Evolutionary conservation across 257 asterid species (phyloP), one percentile per base, ranked within the genome.

Genomic region (Thymus quinquecostatus): DNA sequence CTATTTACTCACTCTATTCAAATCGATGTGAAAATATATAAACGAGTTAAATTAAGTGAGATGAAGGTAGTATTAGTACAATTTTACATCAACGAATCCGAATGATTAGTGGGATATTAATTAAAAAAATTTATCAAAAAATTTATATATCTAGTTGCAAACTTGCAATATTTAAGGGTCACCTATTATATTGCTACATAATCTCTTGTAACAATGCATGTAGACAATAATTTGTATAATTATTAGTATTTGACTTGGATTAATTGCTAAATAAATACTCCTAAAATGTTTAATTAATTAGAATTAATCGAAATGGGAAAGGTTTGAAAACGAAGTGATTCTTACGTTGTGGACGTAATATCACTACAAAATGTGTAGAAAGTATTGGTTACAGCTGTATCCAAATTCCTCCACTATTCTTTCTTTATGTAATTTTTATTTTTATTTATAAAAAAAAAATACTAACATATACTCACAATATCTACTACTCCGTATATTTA

Each of bases 331-430:
- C 66, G 78, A 80, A 70, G 88, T 80, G 78, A 67, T 57, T 64
- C 79, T 73, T 78, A 78, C 13, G 61, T 51, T 68, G 64, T 45
- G 51, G 49, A 44, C 49, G 49, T 79, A 68, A 75, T 60, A 76
- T 69, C 68, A 38, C 70, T 63, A 72, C 8, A 63, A 5, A 63
- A 66, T 71, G 55, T 34, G 47, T 69, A 62, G 64, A 57, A 71
- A 60, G 67, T 69, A 81, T 77, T 86, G 89, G 77, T 75, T 82
- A 85, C 96, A 89, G 96, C 93, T 86, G 93, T 86, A 74, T 86
- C 85, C 91, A 82, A 66, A 71, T 74, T 77, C 59, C 78, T 60
- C 69, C 60, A 2, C n/a, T 28, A 56, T 56, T 7, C 34, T 11
- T 29, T 9, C 60, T 10, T 44, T 38, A 38, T 38, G 41, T 38